phyloP scores from a whole-genome alignment of 352 stramenopile species.

The Phytophthora pseudosyringae region DNA sequence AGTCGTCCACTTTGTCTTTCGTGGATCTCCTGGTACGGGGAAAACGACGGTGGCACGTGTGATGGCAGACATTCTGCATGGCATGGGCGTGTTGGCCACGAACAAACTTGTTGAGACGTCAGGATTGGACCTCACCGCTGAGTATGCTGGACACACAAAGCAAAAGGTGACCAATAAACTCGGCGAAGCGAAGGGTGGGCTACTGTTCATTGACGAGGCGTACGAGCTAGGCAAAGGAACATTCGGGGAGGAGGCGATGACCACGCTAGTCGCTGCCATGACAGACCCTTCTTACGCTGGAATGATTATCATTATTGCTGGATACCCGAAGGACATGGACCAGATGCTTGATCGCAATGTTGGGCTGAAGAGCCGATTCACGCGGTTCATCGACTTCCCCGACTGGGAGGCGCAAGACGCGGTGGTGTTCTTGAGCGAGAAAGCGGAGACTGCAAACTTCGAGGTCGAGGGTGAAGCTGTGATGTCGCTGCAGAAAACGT shows the following conservation, averaged over 20 bases:
- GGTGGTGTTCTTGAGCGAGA: conserved; percentile 61
- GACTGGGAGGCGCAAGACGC: conserved; percentile 90
- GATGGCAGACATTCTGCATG: conserved; percentile 94
- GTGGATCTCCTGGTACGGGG: conserved; percentile 85
- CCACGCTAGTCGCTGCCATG: conserved; percentile 90
- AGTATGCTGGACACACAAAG: conserved; percentile 91
- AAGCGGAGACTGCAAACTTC: conserved; percentile 70
- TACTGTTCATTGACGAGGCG: conserved; percentile 95
- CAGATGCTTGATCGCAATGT: conserved; percentile 90
- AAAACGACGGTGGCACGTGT: conserved; percentile 92
- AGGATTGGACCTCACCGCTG: conserved; percentile 86
- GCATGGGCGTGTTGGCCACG: conserved; percentile 90
- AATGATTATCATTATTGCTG: conserved; percentile 92
- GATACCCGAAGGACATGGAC: conserved; percentile 90
- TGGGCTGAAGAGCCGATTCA: conserved; percentile 91
- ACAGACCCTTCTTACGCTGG: conserved; percentile 82
- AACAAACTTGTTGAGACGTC: conserved; percentile 93
- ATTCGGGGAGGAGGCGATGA: conserved; percentile 90
- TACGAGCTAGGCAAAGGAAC: conserved; percentile 89
- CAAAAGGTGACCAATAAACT: conserved; percentile 90
- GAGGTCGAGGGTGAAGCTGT: conserved; percentile 73
- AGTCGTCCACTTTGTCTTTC: conserved; percentile 89
- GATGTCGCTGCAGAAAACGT: conserved; percentile 53
- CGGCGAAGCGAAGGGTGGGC: conserved; percentile 86
- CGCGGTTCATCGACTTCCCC: conserved; percentile 87